phyloP scores from a whole-genome alignment of 177 flowering plant genomes.

The Vitis hybrid region DNA sequence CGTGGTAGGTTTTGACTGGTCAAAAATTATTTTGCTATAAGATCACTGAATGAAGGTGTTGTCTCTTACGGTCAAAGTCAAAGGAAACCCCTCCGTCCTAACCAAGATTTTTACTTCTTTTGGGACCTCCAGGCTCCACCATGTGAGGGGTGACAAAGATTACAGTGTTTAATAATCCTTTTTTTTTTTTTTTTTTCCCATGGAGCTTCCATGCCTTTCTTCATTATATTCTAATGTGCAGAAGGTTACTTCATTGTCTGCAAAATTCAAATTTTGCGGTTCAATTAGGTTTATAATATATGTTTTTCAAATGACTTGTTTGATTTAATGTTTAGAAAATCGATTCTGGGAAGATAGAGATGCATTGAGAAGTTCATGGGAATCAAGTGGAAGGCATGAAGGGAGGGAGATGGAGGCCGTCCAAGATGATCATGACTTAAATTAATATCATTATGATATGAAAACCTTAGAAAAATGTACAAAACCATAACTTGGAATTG shows the following conservation, averaged over 20 bases:
- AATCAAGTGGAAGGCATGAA: neutral
- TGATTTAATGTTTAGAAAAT: too few species aligned
- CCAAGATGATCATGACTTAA: slow-evolving; percentile 12
- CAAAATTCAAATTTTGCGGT: too few species aligned
- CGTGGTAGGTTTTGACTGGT: slow-evolving; percentile 8
- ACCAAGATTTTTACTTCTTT: neutral
- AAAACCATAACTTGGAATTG: slow-evolving; percentile 58
- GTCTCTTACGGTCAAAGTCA: slow-evolving; percentile 12
- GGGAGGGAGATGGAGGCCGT: neutral
- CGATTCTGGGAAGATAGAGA: neutral
- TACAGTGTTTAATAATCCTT: neutral
- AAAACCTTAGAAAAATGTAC: slow-evolving; percentile 18
- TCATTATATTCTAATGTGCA: too few species aligned
- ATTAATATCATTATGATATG: slow-evolving; percentile 8
- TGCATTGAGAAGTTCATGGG: neutral
- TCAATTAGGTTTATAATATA: too few species aligned
- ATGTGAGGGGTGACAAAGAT: slow-evolving; percentile 22
- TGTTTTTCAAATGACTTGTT: too few species aligned
- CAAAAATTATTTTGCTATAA: neutral
- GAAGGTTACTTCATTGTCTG: too few species aligned
- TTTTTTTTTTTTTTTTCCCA: too few species aligned
- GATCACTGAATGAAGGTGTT: neutral
- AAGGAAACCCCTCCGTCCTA: neutral
- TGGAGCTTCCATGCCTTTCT: too few species aligned
- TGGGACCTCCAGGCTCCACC: neutral